These are phyloP conservation scores for Aspergillus piperis DNA, from an alignment of 2,329 filamentous ascomycete species.

Conservation along the genomic window DNA sequence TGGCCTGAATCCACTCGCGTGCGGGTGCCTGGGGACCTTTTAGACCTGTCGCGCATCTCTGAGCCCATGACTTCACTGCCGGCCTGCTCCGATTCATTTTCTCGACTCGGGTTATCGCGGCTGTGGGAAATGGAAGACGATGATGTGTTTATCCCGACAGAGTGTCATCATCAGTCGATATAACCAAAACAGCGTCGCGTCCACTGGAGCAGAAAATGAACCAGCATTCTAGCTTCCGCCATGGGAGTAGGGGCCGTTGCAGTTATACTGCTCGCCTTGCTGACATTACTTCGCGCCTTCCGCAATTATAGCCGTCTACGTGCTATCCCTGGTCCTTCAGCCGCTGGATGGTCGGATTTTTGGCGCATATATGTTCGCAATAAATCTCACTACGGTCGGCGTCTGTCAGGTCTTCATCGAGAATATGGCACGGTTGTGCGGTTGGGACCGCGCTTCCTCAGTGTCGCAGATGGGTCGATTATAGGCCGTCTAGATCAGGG, in stretches of 20 bases:
- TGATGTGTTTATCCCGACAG: background rate
- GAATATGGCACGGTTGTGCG: slow-evolving; percentile 21
- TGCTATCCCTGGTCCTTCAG: slow-evolving; percentile 18
- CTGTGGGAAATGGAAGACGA: slow-evolving; percentile 9
- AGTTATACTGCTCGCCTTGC: slow-evolving; percentile 5
- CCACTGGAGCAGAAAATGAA: background rate
- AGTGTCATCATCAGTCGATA: background rate
- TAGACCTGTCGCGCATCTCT: background rate
- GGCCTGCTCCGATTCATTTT: slow-evolving; percentile 17
- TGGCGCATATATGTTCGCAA: slow-evolving; percentile 15
- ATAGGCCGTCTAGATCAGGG: slow-evolving; percentile 5
- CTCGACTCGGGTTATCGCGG: slow-evolving; percentile 20
- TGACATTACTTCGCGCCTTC: slow-evolving; percentile 9
- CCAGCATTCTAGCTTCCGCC: background rate
- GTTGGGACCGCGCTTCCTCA: slow-evolving; percentile 18
- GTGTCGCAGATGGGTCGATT: slow-evolving; percentile 15
- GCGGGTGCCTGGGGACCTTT: slow-evolving; percentile 1
- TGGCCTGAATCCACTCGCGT: background rate
- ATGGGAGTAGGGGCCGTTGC: slow-evolving; percentile 17
- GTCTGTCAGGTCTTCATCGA: slow-evolving; percentile 15
- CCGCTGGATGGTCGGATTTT: slow-evolving; percentile 12
- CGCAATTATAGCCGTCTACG: slow-evolving; percentile 19
- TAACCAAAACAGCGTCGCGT: background rate
- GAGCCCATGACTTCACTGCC: slow-evolving; percentile 2
- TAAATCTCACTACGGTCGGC: slow-evolving; percentile 6